Evolutionary conservation across 495 filamentous ascomycete species (phyloP).

Genomic region (Xylaria intraflava): DNA sequence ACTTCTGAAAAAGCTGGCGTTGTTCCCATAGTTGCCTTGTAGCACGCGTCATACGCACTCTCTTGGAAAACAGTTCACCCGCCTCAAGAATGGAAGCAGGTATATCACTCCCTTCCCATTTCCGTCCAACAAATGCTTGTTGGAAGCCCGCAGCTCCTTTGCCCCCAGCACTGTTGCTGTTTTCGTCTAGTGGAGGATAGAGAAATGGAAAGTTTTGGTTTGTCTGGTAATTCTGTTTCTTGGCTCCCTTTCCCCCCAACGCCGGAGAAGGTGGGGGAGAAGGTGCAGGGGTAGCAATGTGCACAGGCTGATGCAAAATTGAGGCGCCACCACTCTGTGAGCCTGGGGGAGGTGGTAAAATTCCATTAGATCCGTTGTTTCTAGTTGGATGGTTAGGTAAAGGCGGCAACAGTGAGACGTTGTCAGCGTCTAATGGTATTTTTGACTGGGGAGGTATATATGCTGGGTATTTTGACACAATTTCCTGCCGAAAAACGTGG

Average conservation of each 20-base stretch:
- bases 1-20: slow-evolving; percentile 81
- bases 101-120: slow-evolving; percentile 86
- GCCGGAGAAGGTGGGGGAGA: slow-evolving; percentile 92
- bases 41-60: slow-evolving; percentile 83
- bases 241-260: slow-evolving; percentile 84
- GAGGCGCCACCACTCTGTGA: slow-evolving; percentile 58
- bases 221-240: slow-evolving; percentile 99
- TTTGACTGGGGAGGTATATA: slow-evolving; percentile 82
- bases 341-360: slow-evolving; percentile 39
- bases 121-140: slow-evolving; percentile 66
- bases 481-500: slow-evolving; percentile 91
- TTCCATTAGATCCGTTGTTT: slow-evolving; percentile 41
- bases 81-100: slow-evolving; percentile 91
- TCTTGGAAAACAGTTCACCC: slow-evolving; percentile 81
- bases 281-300: slow-evolving; percentile 96
- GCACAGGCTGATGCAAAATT: slow-evolving; percentile 91
- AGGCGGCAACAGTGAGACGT: slow-evolving; percentile 83
- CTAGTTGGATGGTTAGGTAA: slow-evolving; percentile 63
- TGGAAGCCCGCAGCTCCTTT: slow-evolving; percentile 73
- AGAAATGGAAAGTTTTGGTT: slow-evolving; percentile 98
- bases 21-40: slow-evolving; percentile 95
- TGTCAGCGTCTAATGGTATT: slow-evolving; percentile 81
- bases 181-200: slow-evolving; percentile 82
- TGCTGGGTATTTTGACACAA: slow-evolving; percentile 97
- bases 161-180: slow-evolving; percentile 77